These are phyloP conservation scores for Erodium texanum DNA, from an alignment of 441 rosid species.

Conservation along the genomic window DNA sequence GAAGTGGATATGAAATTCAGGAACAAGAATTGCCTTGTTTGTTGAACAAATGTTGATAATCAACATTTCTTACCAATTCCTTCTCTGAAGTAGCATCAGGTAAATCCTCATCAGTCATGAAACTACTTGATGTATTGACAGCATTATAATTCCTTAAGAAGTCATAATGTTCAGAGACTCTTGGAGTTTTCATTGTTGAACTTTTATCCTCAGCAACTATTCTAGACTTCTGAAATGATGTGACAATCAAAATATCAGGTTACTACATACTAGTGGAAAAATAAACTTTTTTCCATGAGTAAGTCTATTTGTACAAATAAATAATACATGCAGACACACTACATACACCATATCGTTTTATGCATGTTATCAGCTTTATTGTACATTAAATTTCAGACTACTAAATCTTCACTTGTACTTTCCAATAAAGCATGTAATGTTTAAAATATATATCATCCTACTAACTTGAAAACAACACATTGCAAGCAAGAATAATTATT, in stretches of 20 bases:
- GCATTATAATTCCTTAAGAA: constrained; percentile 32
- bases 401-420: background rate
- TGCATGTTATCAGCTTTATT: background rate
- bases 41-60: background rate
- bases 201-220: constrained; percentile 22
- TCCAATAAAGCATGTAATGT: too few species aligned
- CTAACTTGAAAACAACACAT: background rate
- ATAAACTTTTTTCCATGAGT: background rate
- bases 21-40: background rate
- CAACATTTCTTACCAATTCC: constrained; percentile 44
- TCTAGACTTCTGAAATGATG: constrained; percentile 20
- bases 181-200: constrained; percentile 20
- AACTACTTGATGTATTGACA: constrained; percentile 34
- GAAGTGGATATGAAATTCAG: constrained; percentile 7
- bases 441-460: background rate
- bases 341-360: background rate
- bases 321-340: background rate
- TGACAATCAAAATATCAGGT: constrained; percentile 12
- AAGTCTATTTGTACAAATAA: background rate
- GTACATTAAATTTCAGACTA: background rate
- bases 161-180: constrained; percentile 25
- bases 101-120: constrained; percentile 30
- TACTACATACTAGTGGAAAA: background rate
- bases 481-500: background rate
- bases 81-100: constrained; percentile 81